Evolutionary conservation across 2,329 filamentous ascomycete species (phyloP).

Genomic region (Aspergillus quadrilineatus): DNA sequence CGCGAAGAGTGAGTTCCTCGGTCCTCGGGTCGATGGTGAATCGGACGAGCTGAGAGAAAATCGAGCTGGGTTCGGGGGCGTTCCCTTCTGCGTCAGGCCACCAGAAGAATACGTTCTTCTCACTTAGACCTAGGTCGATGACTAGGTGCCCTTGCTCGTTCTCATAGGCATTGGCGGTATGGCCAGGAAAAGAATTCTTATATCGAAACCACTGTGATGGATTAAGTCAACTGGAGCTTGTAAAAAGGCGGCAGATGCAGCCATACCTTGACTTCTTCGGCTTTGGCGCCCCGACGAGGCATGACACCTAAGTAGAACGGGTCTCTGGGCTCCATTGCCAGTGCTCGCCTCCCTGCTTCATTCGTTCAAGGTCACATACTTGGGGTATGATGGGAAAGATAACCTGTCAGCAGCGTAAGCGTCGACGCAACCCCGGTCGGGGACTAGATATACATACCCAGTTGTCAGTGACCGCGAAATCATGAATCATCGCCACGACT

Average conservation of each 20-base stretch:
- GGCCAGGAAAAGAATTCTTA: conserved; percentile 37
- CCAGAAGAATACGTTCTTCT: conserved; percentile 47
- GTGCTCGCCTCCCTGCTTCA: conserved; percentile 43
- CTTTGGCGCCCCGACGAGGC: conserved; percentile 21
- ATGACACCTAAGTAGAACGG: conserved; percentile 33
- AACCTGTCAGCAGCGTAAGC: conserved; percentile 23
- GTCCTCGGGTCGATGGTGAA: conserved; percentile 29
- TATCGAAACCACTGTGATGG: conserved; percentile 39
- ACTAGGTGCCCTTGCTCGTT: conserved; percentile 28
- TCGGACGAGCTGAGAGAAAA: conserved; percentile 25
- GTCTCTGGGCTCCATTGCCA: conserved; percentile 40
- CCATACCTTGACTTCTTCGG: conserved; percentile 34
- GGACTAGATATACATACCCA: conserved; percentile 20
- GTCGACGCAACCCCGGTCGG: no score
- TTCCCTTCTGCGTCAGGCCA: conserved; percentile 41
- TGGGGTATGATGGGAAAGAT: conserved; percentile 48
- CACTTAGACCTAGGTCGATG: conserved; percentile 38
- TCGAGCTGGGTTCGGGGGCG: conserved; percentile 30
- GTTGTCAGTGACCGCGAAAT: conserved; percentile 45
- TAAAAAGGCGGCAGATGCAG: not conserved
- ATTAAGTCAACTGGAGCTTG: not conserved
- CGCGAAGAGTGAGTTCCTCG: conserved; percentile 24
- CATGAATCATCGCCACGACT: conserved; percentile 44
- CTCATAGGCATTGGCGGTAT: conserved; percentile 42
- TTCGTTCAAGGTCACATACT: conserved; percentile 35